Conservation (phyloP, 2,329 filamentous ascomycete genomes). For the Penicillium sp. region DNA sequence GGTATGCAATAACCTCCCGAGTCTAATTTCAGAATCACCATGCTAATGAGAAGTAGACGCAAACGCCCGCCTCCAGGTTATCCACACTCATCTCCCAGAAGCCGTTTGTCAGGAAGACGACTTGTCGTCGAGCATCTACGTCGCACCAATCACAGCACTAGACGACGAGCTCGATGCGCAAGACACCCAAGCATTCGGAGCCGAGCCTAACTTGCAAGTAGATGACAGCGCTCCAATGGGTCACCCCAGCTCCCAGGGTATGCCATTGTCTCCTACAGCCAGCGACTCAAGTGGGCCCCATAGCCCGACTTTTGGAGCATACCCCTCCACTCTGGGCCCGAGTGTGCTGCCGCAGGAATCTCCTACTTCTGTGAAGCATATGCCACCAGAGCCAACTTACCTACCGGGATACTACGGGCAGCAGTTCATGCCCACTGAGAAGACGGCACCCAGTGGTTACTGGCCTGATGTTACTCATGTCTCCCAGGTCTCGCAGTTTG, state of each 20-base stretch:
- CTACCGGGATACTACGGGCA: constrained; percentile 20
- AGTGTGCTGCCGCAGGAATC: constrained; percentile 16
- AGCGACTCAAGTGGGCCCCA: constrained; percentile 26
- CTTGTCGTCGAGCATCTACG: constrained; percentile 6
- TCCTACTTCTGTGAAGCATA: constrained; percentile 8
- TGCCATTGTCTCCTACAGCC: constrained; percentile 24
- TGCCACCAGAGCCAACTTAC: constrained; percentile 14
- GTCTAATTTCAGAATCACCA: neutral
- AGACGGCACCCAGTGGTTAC: constrained; percentile 11
- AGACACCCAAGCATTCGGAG: constrained; percentile 1
- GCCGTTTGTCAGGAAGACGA: constrained; percentile 17
- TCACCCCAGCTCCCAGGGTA: neutral
- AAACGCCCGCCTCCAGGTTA: constrained; percentile 23
- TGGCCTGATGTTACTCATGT: constrained; percentile 19
- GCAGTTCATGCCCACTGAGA: constrained; percentile 16
- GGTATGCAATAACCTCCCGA: constrained; percentile 23
- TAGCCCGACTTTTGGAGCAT: constrained; percentile 21
- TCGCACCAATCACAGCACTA: constrained; percentile 4
- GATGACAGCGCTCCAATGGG: constrained; percentile 12
- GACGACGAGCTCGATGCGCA: constrained; percentile 8
- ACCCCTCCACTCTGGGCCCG: constrained; percentile 10
- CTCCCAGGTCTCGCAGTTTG: constrained; percentile 17
- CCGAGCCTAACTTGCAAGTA: neutral
- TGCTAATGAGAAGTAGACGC: constrained; percentile 16
- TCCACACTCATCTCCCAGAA: constrained; percentile 23